These are phyloP conservation scores for Trebouxiophyceae sp. DNA, from an alignment of 163 green algal genomes.

Conservation along the genomic window DNA sequence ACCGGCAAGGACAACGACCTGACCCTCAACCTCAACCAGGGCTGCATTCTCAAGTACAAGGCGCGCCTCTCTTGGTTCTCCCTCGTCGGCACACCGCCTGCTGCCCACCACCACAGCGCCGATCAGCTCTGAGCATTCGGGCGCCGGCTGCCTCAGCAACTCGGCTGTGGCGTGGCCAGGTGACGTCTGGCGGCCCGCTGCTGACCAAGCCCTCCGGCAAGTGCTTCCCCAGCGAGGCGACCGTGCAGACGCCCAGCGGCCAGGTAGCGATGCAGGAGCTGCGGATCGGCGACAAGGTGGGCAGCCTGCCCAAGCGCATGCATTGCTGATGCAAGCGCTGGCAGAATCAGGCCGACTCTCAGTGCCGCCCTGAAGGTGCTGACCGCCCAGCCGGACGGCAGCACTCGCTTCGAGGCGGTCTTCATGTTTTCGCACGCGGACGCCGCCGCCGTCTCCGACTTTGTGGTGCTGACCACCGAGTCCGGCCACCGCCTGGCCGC, in stretches of 20 bases:
- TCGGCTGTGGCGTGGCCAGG: too few species aligned
- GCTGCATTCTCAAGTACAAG: neutral
- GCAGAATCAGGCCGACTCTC: neutral
- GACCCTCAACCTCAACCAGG: neutral
- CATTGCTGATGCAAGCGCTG: neutral
- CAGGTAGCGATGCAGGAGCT: neutral
- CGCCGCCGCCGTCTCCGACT: neutral
- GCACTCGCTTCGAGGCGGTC: neutral
- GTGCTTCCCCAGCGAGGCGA: neutral
- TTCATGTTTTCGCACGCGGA: conserved; percentile 7
- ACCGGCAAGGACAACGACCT: neutral
- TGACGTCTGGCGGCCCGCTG: too few species aligned
- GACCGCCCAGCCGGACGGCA: neutral
- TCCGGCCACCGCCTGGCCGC: neutral
- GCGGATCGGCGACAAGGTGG: neutral
- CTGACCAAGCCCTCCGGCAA: too few species aligned
- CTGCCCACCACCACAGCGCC: too few species aligned
- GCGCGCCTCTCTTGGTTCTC: too few species aligned
- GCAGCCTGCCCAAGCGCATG: neutral
- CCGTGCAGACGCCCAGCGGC: neutral
- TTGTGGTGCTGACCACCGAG: neutral
- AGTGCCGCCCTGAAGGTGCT: neutral
- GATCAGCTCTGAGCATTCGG: too few species aligned
- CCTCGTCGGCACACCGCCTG: too few species aligned
- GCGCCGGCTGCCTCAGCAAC: too few species aligned